phyloP scores from a whole-genome alignment of 352 stramenopile species.

The Thraustochytrium sp. region DNA sequence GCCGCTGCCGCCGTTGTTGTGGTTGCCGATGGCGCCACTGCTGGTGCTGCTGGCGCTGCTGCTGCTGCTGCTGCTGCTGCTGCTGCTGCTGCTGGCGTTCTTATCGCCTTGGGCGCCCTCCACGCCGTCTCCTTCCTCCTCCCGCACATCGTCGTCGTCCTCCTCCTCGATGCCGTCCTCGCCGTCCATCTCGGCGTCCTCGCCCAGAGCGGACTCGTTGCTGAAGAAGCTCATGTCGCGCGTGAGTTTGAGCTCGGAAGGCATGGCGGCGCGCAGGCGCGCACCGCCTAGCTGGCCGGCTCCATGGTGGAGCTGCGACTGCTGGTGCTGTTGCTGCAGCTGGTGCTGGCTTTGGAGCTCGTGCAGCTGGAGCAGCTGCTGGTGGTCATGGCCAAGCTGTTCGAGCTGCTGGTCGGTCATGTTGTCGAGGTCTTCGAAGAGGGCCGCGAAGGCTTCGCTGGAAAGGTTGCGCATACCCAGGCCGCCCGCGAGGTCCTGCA shows the following conservation, averaged over 20 bases:
- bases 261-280: neutral
- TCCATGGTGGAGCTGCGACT: no score
- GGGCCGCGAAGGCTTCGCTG: constrained; percentile 20
- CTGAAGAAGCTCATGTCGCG: constrained; percentile 16
- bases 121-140: neutral
- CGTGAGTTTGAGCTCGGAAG: neutral
- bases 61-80: neutral
- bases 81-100: neutral
- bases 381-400: neutral
- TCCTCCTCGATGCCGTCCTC: no score
- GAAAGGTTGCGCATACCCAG: neutral
- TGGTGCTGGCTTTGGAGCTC: no score
- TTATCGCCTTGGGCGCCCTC: neutral
- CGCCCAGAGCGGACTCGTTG: no score
- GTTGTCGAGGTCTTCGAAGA: constrained; percentile 19
- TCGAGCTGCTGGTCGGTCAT: no score
- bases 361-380: neutral
- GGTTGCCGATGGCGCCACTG: neutral
- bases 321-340: no score
- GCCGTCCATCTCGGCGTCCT: no score
- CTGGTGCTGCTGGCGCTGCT: neutral
- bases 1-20: no score
- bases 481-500: neutral
- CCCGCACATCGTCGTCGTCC: neutral
- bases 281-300: no score